Evolutionary conservation across 2,329 filamentous ascomycete species (phyloP).

Genomic region (Cercospora nicotianae): DNA sequence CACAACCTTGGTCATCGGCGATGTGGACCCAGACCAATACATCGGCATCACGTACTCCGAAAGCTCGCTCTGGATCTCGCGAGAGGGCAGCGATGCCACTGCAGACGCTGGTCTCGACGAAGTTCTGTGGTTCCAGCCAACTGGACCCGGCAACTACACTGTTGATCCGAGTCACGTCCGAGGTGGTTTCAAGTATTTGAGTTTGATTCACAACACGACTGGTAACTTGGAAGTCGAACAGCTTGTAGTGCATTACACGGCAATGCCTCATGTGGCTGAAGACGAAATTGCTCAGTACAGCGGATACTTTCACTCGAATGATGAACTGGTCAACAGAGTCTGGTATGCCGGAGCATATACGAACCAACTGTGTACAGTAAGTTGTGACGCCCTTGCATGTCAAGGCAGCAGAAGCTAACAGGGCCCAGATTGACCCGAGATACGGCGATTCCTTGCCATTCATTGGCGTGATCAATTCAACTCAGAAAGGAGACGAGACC

Average conservation of each 20-base stretch:
- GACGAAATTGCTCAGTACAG: constrained; percentile 43
- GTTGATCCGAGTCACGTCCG: constrained; percentile 50
- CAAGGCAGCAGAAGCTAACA: not conserved
- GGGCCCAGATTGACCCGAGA: constrained; percentile 36
- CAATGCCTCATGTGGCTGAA: constrained; percentile 46
- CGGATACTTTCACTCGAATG: constrained; percentile 47
- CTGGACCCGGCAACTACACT: constrained; percentile 42
- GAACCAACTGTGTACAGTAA: constrained; percentile 30
- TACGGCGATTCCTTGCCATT: constrained; percentile 41
- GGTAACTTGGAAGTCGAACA: constrained; percentile 43
- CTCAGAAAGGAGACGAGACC: constrained; percentile 34
- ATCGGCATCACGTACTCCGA: constrained; percentile 48
- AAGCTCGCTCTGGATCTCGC: constrained; percentile 52
- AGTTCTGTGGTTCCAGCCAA: constrained; percentile 50
- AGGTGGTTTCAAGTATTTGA: constrained; percentile 57
- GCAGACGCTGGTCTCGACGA: constrained; percentile 46
- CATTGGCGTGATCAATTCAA: constrained; percentile 36
- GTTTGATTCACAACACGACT: constrained; percentile 42
- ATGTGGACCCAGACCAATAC: constrained; percentile 40
- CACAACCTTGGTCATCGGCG: constrained; percentile 41
- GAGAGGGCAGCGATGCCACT: constrained; percentile 49
- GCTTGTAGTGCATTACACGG: constrained; percentile 48
- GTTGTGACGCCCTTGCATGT: not conserved
- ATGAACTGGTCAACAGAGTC: constrained; percentile 47
- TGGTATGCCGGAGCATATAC: constrained; percentile 48